Base-by-base conservation (phyloP, 208 protist genomes). In the Trypanosoma mega region DNA sequence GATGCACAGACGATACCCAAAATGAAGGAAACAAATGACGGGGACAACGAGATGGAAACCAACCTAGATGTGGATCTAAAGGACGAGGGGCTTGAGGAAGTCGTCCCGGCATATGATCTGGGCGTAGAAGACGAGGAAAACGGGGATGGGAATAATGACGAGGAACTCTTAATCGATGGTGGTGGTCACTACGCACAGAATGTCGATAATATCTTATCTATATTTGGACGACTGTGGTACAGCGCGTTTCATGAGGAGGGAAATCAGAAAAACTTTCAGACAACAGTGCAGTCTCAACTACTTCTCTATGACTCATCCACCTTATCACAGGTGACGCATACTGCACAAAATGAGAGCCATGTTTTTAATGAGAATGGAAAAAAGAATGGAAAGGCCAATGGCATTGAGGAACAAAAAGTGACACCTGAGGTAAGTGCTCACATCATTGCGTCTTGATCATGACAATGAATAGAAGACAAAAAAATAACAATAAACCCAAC, bases 151-250 rank as follows among this genome's bases (percentile, higher is more conserved):
- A 39, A 51, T 36, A 50, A 8, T 7, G 60, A 65, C 14, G 57
- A 47, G 18, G 41, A 54, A 14, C 56, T 41, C 18, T 21, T 80
- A 20, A 49, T 59, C 58, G 77, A 85, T 45, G 78, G 82, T 39
- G 71, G 75, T 54, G 75, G 68, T 58, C 72, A 79, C 31, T 83
- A 93, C 53, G 53, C 65, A 41, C 82, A 73, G 41, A 88, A 90
- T 66, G 82, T 93, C 30, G 61, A 62, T 36, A 84, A 68, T 59
- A 64, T 90, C n/a, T 72, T 90, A 43, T 57, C 77, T 26, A 49
- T 83, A 2, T 74, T 93, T 51, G 82, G 82, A 11, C 64, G 64
- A n/a, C 45, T 58, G 18, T 84, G 61, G 49, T 69, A 48, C n/a
- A 54, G 26, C 4, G n/a, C 51, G 18, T 72, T 72, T 55, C 48